Conservation (phyloP, 306 rosid species). For the Biancaea sappan region DNA sequence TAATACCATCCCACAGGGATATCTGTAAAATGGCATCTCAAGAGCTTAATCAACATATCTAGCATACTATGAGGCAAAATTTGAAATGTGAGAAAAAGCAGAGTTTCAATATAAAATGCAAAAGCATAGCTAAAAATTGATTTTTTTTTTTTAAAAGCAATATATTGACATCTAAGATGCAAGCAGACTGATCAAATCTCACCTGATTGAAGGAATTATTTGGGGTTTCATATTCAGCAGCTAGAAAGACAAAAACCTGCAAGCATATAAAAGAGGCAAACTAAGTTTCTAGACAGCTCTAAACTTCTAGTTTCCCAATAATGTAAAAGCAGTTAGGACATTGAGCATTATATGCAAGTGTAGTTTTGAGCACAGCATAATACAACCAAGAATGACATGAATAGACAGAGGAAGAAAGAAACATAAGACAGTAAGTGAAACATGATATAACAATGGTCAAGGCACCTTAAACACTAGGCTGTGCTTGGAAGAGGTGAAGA, state of each 20-base stretch:
- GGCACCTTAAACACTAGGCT: not conserved
- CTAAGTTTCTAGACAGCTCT: not conserved
- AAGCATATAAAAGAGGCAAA: slow-evolving; percentile 25
- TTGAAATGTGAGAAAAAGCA: not conserved
- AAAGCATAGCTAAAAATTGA: not conserved
- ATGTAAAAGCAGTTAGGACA: not conserved
- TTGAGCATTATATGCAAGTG: not conserved
- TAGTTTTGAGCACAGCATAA: not conserved
- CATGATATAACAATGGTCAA: not conserved
- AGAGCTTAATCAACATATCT: slow-evolving; percentile 18
- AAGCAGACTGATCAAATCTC: slow-evolving; percentile 3
- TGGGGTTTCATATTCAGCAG: slow-evolving; percentile 83
- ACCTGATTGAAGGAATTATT: slow-evolving; percentile 81
- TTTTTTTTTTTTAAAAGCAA: no score
- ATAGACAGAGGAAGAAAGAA: not conserved
- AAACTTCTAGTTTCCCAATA: not conserved
- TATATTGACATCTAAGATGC: slow-evolving; percentile 18
- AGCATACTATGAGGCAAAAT: not conserved
- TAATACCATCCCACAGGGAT: slow-evolving; percentile 86
- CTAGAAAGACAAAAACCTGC: slow-evolving; percentile 84
- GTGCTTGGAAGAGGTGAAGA: not conserved
- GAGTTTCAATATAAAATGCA: slow-evolving; percentile 21
- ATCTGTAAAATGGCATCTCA: slow-evolving; percentile 45
- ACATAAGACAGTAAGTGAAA: not conserved
- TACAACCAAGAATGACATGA: not conserved